Evolutionary conservation across 2,329 filamentous ascomycete genomes (phyloP), one percentile per base, ranked within the genome.

Genomic region (Penicillium sp.): DNA sequence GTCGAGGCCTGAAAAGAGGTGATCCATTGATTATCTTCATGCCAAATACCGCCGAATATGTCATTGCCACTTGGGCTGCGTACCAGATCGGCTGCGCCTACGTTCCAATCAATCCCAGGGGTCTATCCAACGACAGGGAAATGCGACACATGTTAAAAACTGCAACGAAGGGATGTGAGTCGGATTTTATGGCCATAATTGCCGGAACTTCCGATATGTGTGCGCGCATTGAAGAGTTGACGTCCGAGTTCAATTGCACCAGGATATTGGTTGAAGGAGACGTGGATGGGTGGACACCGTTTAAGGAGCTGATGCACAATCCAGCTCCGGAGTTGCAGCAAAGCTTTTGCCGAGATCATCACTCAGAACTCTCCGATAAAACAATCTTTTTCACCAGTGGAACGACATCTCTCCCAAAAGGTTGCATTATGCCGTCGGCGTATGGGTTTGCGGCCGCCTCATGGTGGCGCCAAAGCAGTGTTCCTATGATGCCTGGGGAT

Each of bases 381-480:
- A 23, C 62, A 13, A 41, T 64, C 13, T 59, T 64, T 27, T 64
- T 64, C 53, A 62, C 62, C 5, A 64, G 62, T 57, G 62, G 62
- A n/a, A 64, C 60, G 5, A 62, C 60, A 21, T 60, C 57, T 29
- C 58, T 64, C 17, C 62, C 62, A 0, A 64, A 64, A 31, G 62
- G 58, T 3, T 64, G 62, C 35, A 29, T 62, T 27, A 42, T 64
- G 47, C 54, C 55, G 29, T 57, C 55, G 7, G 52, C 59, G 5
- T 57, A 59, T 50, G 49, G 31, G 2, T 57, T 57, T 41, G 43
- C 56, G 12, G 54, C 47, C 25, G 60, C 58, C 25, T 48, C 21
- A 2, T n/a, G n/a, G n/a, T 48, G 46, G 46, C 53, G 52, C 41
- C 7, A 59, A 31, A 55, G 27, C 43, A 46, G 25, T 47, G 33